Conservation (phyloP, 495 filamentous ascomycete genomes). For the Rhypophila decipiens region DNA sequence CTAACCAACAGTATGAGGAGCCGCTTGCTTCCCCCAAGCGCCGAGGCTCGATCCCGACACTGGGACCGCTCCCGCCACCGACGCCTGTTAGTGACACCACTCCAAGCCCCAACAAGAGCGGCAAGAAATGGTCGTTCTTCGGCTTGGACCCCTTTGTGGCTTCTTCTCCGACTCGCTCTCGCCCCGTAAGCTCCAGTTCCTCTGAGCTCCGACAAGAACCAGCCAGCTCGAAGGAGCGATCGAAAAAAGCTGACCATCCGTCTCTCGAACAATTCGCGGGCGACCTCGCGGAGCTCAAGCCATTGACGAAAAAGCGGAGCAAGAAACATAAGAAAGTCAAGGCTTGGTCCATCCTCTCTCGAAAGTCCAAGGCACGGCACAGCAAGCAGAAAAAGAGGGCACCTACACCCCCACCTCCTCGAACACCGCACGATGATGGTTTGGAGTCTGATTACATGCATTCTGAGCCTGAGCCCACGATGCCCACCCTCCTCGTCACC, state of each 20-base stretch:
- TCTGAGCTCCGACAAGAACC: constrained; percentile 26
- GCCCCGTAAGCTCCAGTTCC: constrained; percentile 32
- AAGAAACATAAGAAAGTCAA: constrained; percentile 77
- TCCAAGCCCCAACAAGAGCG: constrained; percentile 39
- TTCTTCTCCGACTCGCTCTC: constrained; percentile 34
- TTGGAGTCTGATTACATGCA: constrained; percentile 13
- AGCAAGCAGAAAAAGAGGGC: constrained; percentile 36
- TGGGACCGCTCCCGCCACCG: constrained; percentile 27
- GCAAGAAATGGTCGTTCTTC: constrained; percentile 51
- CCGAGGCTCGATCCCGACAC: constrained; percentile 46
- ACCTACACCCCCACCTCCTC: constrained; percentile 34
- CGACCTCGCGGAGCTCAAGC: constrained; percentile 10
- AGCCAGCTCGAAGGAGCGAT: too few relatives aligned
- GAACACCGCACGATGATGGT: constrained; percentile 7
- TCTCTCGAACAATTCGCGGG: neutral
- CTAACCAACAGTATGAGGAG: constrained; percentile 23
- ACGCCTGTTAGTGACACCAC: constrained; percentile 23
- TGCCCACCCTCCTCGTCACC: constrained; percentile 22
- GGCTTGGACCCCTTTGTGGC: constrained; percentile 40
- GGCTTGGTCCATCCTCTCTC: constrained; percentile 66
- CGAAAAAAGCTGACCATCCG: too few relatives aligned
- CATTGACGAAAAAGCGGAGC: constrained; percentile 42
- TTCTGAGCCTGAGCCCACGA: constrained; percentile 14
- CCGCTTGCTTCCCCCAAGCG: constrained; percentile 29
- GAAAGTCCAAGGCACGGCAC: constrained; percentile 49